Base-by-base conservation (phyloP, 2,329 filamentous ascomycete genomes). In the Claviceps maximensis region DNA sequence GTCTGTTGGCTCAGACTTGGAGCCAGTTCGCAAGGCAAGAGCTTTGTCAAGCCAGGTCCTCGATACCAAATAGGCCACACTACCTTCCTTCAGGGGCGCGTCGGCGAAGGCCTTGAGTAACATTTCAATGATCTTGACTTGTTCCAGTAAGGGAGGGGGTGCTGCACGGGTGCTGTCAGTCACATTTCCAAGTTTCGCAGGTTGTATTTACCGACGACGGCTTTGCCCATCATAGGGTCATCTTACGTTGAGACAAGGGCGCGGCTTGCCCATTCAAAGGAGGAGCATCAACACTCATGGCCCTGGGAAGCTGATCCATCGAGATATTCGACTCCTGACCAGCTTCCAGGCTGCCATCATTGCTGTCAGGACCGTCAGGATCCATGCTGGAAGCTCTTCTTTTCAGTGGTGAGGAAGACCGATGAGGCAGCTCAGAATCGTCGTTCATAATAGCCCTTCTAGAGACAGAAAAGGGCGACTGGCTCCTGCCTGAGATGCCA, bases 51-150 rank as follows among this genome's bases (percentile, higher is more conserved):
- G 75, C 93, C 93, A 97, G 55, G 76, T 75, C 50, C 77, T 79
- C 1, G 90, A 94, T 4, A 97, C 79, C 21, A 95, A 69, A 61
- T 84, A 95, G 15, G 84, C 87, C 52, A 80, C 77, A 54, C 87
- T 79, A n/a, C 84, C 84, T 56, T 90, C 86, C 54, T 80, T 69
- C n/a, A 83, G 66, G 8, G 78, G 74, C 0, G 65, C 65, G 47
- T 76, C 73, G n/a, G 69, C 67, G 48, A 75, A 75, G 12, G 77
- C 74, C 57, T 76, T 69, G 27, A 79, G 66, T 27, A 90, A 69
- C 33, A 75, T 74, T 60, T 80, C 77, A 50, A 96, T 87, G 40
- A 80, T 80, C 54, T 77, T 78, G 54, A 95, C 82, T 67, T 96
- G 91, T 54, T 77, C 73, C 36, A 63, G 58, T 29, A 76, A 61